phyloP scores from a whole-genome alignment of 2,329 filamentous ascomycete species.

The Polytolypa hystricis region DNA sequence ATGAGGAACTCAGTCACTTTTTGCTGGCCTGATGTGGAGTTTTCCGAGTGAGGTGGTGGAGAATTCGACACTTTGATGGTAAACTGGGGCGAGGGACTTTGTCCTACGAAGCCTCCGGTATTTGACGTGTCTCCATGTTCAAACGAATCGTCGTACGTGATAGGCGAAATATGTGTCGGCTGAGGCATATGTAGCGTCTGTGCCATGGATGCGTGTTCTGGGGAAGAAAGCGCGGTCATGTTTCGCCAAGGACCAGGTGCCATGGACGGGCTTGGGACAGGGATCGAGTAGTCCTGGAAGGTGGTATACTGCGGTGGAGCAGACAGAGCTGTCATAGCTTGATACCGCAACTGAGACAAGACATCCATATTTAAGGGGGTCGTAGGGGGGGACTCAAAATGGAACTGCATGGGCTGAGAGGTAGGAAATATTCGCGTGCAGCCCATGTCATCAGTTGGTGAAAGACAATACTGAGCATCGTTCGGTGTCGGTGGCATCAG shows the following conservation, averaged over 20 bases:
- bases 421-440: conserved; percentile 25
- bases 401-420: conserved; percentile 30
- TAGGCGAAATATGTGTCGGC: conserved; percentile 26
- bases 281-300: conserved; percentile 30
- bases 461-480: conserved; percentile 28
- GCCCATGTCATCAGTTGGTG: conserved; percentile 19
- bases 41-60: conserved; percentile 11
- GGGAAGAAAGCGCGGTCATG: conserved; percentile 28
- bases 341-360: conserved; percentile 28
- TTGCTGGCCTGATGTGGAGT: conserved; percentile 11
- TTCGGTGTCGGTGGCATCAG: conserved; percentile 30
- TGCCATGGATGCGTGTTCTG: conserved; percentile 25
- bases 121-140: conserved; percentile 18
- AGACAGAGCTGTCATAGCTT: conserved; percentile 29
- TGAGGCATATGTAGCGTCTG: conserved; percentile 23
- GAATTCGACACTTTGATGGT: conserved; percentile 22
- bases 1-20: conserved; percentile 33
- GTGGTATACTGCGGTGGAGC: conserved; percentile 33
- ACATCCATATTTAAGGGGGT: conserved; percentile 31
- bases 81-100: conserved; percentile 23
- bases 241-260: conserved; percentile 34
- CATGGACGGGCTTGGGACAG: conserved; percentile 27
- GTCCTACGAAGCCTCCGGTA: conserved; percentile 17
- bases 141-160: conserved; percentile 26
- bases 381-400: conserved; percentile 34